Conservation (phyloP, 352 stramenopile genomes). For the Pythium folliculosum region DNA sequence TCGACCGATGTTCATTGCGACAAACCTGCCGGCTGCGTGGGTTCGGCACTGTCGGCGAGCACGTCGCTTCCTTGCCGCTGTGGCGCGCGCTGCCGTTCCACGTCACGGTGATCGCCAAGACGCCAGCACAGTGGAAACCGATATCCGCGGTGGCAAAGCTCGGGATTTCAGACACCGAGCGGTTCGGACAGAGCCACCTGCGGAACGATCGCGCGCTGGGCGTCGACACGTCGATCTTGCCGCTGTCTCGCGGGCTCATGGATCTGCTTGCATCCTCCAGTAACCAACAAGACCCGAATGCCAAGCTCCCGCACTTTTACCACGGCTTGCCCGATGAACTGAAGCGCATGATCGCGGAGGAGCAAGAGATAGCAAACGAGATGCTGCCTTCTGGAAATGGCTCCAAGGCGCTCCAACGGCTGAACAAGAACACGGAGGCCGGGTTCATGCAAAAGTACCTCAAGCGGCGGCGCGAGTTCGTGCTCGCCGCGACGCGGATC, state of each 20-base stretch:
- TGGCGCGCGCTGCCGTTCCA: conserved; percentile 49
- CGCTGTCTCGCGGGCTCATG: conserved; percentile 25
- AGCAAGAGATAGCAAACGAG: conserved; percentile 36
- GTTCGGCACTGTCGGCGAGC: conserved; percentile 37
- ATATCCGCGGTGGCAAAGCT: neutral
- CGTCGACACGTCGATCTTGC: conserved; percentile 34
- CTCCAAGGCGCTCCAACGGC: conserved; percentile 35
- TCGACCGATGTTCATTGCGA: neutral
- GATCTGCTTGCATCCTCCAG: conserved; percentile 32
- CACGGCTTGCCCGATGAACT: conserved; percentile 70
- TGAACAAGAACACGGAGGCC: conserved; percentile 60
- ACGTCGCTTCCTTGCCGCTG: conserved; percentile 41
- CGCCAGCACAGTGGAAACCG: conserved; percentile 42
- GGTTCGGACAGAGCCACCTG: conserved; percentile 56
- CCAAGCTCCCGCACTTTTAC: conserved; percentile 68
- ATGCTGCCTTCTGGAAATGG: neutral
- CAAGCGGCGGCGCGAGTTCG: conserved; percentile 53
- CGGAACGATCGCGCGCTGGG: conserved; percentile 48
- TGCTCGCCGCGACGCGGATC: conserved; percentile 47
- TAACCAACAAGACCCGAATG: conserved; percentile 39
- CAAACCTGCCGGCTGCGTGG: conserved; percentile 12
- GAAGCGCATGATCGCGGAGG: conserved; percentile 71
- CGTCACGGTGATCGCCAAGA: conserved; percentile 50
- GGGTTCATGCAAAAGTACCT: conserved; percentile 56
- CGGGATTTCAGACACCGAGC: conserved; percentile 40